Base-by-base conservation (phyloP, 306 rosid genomes). In the Lablab purpureus region DNA sequence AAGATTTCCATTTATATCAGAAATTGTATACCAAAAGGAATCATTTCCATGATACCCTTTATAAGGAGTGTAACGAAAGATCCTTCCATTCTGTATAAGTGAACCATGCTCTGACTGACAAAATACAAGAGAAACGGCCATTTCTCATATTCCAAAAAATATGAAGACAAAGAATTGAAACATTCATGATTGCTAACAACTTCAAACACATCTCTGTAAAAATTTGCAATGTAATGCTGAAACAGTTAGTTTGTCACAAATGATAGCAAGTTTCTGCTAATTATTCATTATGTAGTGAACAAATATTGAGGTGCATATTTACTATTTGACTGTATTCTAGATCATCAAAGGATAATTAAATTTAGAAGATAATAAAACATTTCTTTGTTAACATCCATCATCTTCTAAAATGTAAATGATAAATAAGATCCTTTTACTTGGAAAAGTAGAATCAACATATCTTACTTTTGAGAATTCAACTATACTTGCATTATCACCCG, bases 31-130 rank as follows among this genome's bases (percentile, higher is more conserved):
- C 81, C 84, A 74, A 75, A 93, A 93, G 4, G 87, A 82, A 84
- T 91, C 97, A 58, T 81, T 90, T 68, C 95, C 98, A 79, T 87
- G 88, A 67, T 91, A 93, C 74, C 87, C 87, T 81, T 78, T 84
- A 54, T 86, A 85, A 58, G 98, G 97, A 15, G 93, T 91, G 71
- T 87, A 91, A 12, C 93, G 91, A 79, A 90, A 85, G 49, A 87
- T 87, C 86, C 84, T 81, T 85, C 91, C 93, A 46, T 80, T 80
- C 77, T 85, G 87, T 49, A 90, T 47, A 67, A 93, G 91, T 67
- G 93, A 90, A 85, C 98, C 98, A 62, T 84, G 90, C 45, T 45
- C 88, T 83, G 98, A 76, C 98, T 93, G 88, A 75, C 52, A 84
- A 82, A 78, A 73, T 67, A 67, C 21, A 45, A 67, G 7, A 71